A percentile compares a stretch with the other conserved stretches of the same genome.
These are phyloP conservation scores for Rhizomucor pusillus DNA, from an alignment of 371 early-diverging fungal genomes.

Conservation along the genomic window DNA sequence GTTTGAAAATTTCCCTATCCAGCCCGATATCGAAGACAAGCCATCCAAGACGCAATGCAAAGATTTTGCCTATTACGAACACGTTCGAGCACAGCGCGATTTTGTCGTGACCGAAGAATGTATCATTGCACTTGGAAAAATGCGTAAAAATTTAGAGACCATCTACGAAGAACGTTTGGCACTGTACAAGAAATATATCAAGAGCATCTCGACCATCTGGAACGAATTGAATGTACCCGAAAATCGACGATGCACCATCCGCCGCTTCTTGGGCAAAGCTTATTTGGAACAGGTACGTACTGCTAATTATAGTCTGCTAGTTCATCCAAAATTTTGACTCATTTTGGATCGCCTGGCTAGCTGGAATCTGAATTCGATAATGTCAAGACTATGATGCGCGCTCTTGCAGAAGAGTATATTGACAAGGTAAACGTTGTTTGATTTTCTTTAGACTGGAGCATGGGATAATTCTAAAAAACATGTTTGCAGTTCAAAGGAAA, in stretches of 20 bases:
- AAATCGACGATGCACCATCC: slow-evolving; percentile 10
- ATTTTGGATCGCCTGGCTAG: slow-evolving; percentile 5
- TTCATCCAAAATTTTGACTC: not conserved
- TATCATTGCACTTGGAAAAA: slow-evolving; percentile 1
- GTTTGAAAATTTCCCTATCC: slow-evolving; percentile 3
- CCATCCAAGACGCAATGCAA: not conserved
- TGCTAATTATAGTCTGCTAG: not conserved
- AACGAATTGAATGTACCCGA: slow-evolving; percentile 16
- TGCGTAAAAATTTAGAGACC: slow-evolving; percentile 5
- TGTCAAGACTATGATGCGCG: slow-evolving; percentile 29
- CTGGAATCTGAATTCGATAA: slow-evolving; percentile 17
- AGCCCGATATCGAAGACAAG: slow-evolving; percentile 2
- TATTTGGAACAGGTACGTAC: slow-evolving; percentile 16
- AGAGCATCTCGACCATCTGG: slow-evolving; percentile 18
- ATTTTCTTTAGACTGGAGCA: not conserved
- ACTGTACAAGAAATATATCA: slow-evolving; percentile 15
- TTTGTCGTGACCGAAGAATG: slow-evolving; percentile 4
- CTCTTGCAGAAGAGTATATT: slow-evolving; percentile 37
- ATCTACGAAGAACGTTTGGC: slow-evolving; percentile 10
- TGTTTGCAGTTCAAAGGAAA: slow-evolving; percentile 27
- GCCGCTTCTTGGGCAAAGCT: slow-evolving; percentile 6
- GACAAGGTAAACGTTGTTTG: slow-evolving; percentile 21
- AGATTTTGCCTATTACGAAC: not conserved
- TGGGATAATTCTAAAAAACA: not conserved
- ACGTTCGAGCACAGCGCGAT: not conserved